phyloP scores from a whole-genome alignment of 1,139 yeast genomes.

The Debaryomyces nepalensis region DNA sequence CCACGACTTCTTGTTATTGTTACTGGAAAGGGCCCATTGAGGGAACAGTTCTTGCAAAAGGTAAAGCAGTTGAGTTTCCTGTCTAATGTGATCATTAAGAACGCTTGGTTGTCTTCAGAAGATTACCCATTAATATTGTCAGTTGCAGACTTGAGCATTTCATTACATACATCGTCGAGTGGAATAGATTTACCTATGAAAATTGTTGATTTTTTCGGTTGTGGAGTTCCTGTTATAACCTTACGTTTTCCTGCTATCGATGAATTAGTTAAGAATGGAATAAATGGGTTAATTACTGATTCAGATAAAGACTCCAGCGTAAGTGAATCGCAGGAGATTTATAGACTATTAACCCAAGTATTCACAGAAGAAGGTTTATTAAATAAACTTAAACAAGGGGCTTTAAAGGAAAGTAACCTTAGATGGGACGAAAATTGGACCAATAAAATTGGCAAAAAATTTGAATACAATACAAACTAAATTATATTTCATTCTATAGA shows the following conservation, averaged over 20 bases:
- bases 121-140: slow-evolving; percentile 81
- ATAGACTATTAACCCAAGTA: slow-evolving; percentile 48
- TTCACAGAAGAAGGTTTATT: slow-evolving; percentile 45
- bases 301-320: slow-evolving; percentile 49
- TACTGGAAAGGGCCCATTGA: slow-evolving; percentile 95
- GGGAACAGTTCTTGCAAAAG: slow-evolving; percentile 48
- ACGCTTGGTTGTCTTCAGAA: slow-evolving; percentile 78
- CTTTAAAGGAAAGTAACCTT: slow-evolving; percentile 62
- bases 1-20: slow-evolving; percentile 69
- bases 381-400: slow-evolving; percentile 62
- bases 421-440: slow-evolving; percentile 86
- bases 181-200: slow-evolving; percentile 98
- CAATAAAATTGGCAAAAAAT: slow-evolving; percentile 23
- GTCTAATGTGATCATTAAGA: slow-evolving; percentile 50
- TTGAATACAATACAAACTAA: slow-evolving; percentile 21
- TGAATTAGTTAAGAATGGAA: slow-evolving; percentile 57
- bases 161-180: slow-evolving; percentile 88
- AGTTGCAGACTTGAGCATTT: slow-evolving; percentile 84
- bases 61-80: slow-evolving; percentile 50
- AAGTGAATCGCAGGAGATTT: slow-evolving; percentile 51
- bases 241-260: slow-evolving; percentile 72
- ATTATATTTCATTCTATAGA: slow-evolving; percentile 9
- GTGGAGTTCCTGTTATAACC: slow-evolving; percentile 90
- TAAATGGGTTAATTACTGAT: slow-evolving; percentile 49
- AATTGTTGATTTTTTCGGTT: slow-evolving; percentile 93